Evolutionary conservation across 306 rosid genomes (phyloP).

Genomic region (Notholithocarpus densiflorus): DNA sequence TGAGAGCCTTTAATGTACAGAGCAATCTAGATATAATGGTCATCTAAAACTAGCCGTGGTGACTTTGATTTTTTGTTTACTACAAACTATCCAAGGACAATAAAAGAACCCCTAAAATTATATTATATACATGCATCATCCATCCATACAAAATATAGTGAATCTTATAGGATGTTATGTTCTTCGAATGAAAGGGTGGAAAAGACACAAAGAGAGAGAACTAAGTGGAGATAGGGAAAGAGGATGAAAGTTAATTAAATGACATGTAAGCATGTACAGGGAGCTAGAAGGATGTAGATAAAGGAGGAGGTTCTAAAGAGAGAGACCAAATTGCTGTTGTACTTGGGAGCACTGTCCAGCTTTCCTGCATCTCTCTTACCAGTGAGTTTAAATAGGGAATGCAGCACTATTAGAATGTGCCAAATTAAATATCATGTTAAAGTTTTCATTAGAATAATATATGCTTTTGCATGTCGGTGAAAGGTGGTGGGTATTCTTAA

Average conservation of each 20-base stretch:
- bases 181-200: background rate
- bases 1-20: background rate
- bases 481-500: background rate
- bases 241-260: background rate
- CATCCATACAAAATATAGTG: background rate
- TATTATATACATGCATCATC: background rate
- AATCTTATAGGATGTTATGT: background rate
- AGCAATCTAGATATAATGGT: too few species aligned
- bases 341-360: background rate
- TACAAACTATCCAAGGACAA: background rate
- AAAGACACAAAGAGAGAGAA: background rate
- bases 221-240: background rate
- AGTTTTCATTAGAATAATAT: background rate
- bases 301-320: background rate
- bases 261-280: background rate
- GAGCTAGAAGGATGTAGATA: background rate
- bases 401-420: too few species aligned
- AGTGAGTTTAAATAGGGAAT: too few species aligned
- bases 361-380: background rate
- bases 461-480: background rate
- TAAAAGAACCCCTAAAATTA: too few species aligned
- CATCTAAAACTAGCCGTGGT: background rate
- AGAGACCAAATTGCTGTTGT: background rate
- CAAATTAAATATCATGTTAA: too few species aligned
- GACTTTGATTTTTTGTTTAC: background rate